Evolutionary conservation across 345 rosid species (phyloP).

Genomic region (Syzygium grande): DNA sequence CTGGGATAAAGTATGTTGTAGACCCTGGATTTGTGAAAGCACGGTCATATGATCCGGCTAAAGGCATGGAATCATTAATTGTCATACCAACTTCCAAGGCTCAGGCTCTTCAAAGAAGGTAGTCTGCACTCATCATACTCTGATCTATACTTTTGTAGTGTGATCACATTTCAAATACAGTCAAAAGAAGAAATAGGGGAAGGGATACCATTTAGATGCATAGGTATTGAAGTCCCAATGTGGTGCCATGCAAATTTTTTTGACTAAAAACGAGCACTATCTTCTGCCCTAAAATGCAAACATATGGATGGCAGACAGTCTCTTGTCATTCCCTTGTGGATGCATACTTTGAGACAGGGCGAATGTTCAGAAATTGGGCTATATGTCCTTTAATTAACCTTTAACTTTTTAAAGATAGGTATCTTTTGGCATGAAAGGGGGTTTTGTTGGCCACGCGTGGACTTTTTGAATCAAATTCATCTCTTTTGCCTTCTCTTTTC

Average conservation of each 20-base stretch:
- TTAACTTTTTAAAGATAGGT: not conserved
- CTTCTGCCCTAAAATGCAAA: not conserved
- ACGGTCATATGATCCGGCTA: conserved; percentile 68
- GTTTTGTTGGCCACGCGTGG: not conserved
- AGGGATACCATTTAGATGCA: not conserved
- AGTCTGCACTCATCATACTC: not conserved
- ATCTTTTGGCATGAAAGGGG: not conserved
- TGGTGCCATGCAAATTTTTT: not conserved
- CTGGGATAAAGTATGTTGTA: conserved; percentile 88
- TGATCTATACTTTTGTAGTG: not conserved
- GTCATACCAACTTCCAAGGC: conserved; percentile 82
- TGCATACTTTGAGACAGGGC: not conserved
- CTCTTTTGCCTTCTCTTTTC: not conserved
- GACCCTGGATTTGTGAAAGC: conserved; percentile 94
- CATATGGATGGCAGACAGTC: not conserved
- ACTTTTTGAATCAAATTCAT: not conserved
- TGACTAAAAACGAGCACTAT: not conserved
- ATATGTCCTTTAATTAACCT: not conserved
- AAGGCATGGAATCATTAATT: conserved; percentile 79
- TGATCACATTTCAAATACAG: not conserved
- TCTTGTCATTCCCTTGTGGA: not conserved
- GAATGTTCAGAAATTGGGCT: not conserved
- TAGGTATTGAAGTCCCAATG: not conserved
- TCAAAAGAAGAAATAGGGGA: not conserved
- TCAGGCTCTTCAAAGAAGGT: conserved; percentile 91